Percentiles rank a stretch among this genome's conserved stretches.
phyloP scores from a whole-genome alignment of 768 basidiomycete genomes.

The Lentinula boryana region DNA sequence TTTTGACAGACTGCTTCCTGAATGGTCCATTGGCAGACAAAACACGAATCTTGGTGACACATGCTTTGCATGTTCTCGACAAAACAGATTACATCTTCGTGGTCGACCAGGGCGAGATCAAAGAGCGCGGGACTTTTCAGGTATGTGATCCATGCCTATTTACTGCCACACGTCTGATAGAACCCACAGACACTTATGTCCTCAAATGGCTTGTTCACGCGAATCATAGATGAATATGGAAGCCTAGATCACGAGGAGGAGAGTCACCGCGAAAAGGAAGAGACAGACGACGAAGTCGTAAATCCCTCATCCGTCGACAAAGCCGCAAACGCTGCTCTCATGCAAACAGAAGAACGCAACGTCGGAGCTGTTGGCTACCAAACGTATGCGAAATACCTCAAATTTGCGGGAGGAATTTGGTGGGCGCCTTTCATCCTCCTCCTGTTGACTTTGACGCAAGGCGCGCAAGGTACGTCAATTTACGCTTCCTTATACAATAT shows the following conservation, averaged over 20 bases:
- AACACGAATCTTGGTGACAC: slow-evolving; percentile 60
- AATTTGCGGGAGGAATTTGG: slow-evolving; percentile 38
- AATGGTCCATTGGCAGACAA: slow-evolving; percentile 44
- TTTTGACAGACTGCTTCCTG: slow-evolving; percentile 57
- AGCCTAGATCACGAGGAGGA: slow-evolving; percentile 23
- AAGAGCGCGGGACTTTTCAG: slow-evolving; percentile 56
- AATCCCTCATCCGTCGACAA: slow-evolving; percentile 10
- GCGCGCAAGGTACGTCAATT: slow-evolving; percentile 36
- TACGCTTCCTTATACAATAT: background rate
- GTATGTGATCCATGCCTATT: slow-evolving; percentile 20
- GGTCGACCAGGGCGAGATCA: slow-evolving; percentile 52
- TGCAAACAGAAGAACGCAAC: slow-evolving; percentile 43
- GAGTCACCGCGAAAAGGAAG: background rate
- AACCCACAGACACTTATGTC: slow-evolving; percentile 7
- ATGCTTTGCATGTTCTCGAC: slow-evolving; percentile 51
- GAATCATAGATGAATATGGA: slow-evolving; percentile 49
- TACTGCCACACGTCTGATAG: background rate
- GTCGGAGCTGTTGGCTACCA: slow-evolving; percentile 45
- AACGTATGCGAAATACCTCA: slow-evolving; percentile 44
- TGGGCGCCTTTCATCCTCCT: slow-evolving; percentile 43
- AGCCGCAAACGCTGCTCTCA: slow-evolving; percentile 3
- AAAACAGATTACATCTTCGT: slow-evolving; percentile 61
- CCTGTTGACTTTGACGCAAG: slow-evolving; percentile 43
- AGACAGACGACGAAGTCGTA: background rate
- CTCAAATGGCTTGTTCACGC: slow-evolving; percentile 2